Conservation (phyloP, 768 basidiomycete genomes). For the Pleurotus sapidus region DNA sequence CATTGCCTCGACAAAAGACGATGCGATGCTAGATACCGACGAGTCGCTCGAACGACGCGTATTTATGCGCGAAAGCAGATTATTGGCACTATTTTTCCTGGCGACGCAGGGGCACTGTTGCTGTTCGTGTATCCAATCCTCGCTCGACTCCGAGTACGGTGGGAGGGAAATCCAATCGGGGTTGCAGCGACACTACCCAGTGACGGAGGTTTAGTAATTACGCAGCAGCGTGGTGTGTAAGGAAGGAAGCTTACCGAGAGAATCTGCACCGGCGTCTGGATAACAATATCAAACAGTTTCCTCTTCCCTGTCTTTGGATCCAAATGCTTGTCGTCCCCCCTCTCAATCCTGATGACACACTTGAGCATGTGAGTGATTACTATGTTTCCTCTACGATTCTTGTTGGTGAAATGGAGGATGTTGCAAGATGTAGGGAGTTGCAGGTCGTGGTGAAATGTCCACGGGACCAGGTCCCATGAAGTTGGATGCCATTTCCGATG, state of each 20-base stretch:
- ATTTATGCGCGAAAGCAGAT: background rate
- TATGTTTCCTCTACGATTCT: slow-evolving; percentile 74
- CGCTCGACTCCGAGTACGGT: slow-evolving; percentile 56
- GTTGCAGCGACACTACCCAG: slow-evolving; percentile 71
- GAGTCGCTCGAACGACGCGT: slow-evolving; percentile 10
- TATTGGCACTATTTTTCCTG: slow-evolving; percentile 13
- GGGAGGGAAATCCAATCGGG: slow-evolving; percentile 80
- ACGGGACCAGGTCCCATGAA: slow-evolving; percentile 84
- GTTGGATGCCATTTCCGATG: slow-evolving; percentile 54
- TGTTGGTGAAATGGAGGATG: slow-evolving; percentile 73
- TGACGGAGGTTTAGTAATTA: background rate
- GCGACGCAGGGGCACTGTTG: slow-evolving; percentile 45
- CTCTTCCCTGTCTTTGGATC: slow-evolving; percentile 68
- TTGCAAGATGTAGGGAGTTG: slow-evolving; percentile 65
- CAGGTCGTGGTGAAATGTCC: slow-evolving; percentile 72
- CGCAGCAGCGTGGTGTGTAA: background rate
- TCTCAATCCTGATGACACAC: slow-evolving; percentile 78
- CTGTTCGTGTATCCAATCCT: slow-evolving; percentile 27
- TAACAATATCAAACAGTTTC: slow-evolving; percentile 84
- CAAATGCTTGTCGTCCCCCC: slow-evolving; percentile 64
- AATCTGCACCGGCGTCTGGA: slow-evolving; percentile 83
- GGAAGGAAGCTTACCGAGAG: slow-evolving; percentile 63
- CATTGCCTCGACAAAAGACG: slow-evolving; percentile 19
- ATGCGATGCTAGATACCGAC: slow-evolving; percentile 7
- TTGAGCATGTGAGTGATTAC: slow-evolving; percentile 75